Conservation (phyloP, 1,284 basidiomycete genomes). For the Anthracocystis walkeri region DNA sequence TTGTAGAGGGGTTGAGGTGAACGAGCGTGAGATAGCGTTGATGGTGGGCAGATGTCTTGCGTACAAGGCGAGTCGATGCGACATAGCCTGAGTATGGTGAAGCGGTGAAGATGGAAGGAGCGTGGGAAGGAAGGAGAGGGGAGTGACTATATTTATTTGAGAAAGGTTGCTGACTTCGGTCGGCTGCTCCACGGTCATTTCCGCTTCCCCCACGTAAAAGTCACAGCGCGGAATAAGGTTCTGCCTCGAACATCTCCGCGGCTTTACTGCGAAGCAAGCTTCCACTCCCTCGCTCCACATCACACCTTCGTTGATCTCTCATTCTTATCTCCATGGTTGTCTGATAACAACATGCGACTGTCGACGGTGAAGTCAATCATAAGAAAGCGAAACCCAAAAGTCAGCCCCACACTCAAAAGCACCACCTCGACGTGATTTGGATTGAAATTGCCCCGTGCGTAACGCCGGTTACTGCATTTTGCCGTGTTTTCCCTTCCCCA, state of each 20-base stretch:
- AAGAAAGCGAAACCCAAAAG: no score
- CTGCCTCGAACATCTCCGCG: conserved; percentile 3
- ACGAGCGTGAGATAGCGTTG: neutral
- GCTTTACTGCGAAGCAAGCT: neutral
- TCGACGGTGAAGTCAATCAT: no score
- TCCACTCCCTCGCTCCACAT: neutral
- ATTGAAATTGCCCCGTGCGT: no score
- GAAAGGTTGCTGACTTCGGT: neutral
- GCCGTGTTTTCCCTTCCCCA: no score
- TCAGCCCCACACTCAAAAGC: no score
- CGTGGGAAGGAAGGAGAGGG: neutral
- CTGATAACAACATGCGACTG: no score
- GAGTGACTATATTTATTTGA: neutral
- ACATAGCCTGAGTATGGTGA: neutral
- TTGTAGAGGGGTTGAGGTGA: conserved; percentile 61
- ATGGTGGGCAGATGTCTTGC: conserved; percentile 13
- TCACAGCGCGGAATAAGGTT: neutral
- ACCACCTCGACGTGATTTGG: no score
- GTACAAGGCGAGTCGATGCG: conserved; percentile 16
- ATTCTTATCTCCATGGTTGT: neutral
- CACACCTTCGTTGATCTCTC: neutral
- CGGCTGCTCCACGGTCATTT: neutral
- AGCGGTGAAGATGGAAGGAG: neutral
- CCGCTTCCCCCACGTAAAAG: neutral
- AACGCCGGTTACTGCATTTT: no score